These are phyloP conservation scores for Leishmania guyanensis DNA, from an alignment of 208 protist species.

Conservation along the genomic window DNA sequence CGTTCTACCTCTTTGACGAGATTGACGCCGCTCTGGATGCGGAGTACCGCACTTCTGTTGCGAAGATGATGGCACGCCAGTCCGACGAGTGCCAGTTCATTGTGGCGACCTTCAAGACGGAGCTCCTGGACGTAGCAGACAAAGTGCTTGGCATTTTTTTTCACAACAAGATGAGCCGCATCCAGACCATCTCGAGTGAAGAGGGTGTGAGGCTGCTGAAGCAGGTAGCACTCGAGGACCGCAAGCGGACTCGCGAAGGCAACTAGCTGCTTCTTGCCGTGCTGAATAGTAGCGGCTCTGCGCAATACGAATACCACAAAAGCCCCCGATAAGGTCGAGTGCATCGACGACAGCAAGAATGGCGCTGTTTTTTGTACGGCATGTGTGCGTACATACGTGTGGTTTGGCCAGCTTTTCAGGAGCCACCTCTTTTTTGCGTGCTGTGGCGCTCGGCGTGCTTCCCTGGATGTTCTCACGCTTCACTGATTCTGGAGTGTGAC, in stretches of 20 bases:
- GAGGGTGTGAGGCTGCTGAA: conserved; percentile 56
- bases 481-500: not conserved
- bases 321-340: not conserved
- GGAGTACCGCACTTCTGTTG: conserved; percentile 92
- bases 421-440: conserved; percentile 18
- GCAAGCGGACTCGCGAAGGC: conserved; percentile 57
- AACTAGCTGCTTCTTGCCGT: conserved; percentile 12
- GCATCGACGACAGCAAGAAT: not conserved
- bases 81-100: conserved; percentile 96
- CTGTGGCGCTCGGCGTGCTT: conserved; percentile 1
- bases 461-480: not conserved
- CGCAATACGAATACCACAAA: not conserved
- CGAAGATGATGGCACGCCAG: conserved; percentile 94
- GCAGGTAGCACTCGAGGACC: conserved; percentile 68
- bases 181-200: conserved; percentile 83
- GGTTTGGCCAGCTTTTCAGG: not conserved
- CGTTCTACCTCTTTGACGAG: conserved; percentile 99
- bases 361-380: not conserved
- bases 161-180: conserved; percentile 94
- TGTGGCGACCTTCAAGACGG: conserved; percentile 97
- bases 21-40: conserved; percentile 98
- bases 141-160: conserved; percentile 95
- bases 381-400: not conserved
- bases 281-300: not conserved
- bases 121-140: conserved; percentile 95